phyloP scores from a whole-genome alignment of 768 basidiomycete genomes.

The Pleurotus sapidus region DNA sequence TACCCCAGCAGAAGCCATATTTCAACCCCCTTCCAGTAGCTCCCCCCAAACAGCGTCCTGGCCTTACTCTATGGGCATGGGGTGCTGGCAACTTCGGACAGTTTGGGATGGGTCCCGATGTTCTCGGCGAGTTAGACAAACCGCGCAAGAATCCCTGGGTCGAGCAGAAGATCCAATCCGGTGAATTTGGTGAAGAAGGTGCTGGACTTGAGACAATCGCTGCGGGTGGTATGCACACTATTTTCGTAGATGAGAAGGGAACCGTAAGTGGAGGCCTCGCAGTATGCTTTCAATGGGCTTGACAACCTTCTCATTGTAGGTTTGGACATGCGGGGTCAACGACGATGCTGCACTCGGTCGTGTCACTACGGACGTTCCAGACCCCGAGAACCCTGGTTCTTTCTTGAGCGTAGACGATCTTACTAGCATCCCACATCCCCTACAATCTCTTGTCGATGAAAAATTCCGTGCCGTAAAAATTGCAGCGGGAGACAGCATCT shows the following conservation, averaged over 20 bases:
- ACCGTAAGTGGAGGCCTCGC: conserved; percentile 53
- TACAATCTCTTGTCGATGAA: conserved; percentile 70
- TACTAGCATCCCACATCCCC: conserved; percentile 59
- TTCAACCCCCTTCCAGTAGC: conserved; percentile 66
- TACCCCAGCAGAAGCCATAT: conserved; percentile 49
- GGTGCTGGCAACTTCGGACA: conserved; percentile 95
- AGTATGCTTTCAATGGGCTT: neutral
- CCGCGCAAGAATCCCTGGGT: conserved; percentile 79
- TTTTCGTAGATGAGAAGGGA: conserved; percentile 88
- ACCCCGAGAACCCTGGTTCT: conserved; percentile 56
- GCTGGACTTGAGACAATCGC: conserved; percentile 82
- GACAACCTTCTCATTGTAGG: conserved; percentile 34
- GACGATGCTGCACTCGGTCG: conserved; percentile 89
- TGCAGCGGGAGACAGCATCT: conserved; percentile 85
- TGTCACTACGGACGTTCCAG: conserved; percentile 57
- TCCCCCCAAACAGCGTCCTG: conserved; percentile 56
- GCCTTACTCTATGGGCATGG: conserved; percentile 78
- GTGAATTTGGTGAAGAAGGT: conserved; percentile 63
- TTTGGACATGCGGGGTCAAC: conserved; percentile 86
- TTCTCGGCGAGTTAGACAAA: conserved; percentile 67
- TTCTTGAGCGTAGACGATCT: conserved; percentile 56
- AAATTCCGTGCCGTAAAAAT: conserved; percentile 82
- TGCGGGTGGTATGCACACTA: conserved; percentile 85
- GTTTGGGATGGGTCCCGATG: conserved; percentile 83
- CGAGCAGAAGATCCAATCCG: conserved; percentile 70